These are phyloP conservation scores for Pleomassaria siparia DNA, from an alignment of 2,329 filamentous ascomycete species.

Conservation along the genomic window DNA sequence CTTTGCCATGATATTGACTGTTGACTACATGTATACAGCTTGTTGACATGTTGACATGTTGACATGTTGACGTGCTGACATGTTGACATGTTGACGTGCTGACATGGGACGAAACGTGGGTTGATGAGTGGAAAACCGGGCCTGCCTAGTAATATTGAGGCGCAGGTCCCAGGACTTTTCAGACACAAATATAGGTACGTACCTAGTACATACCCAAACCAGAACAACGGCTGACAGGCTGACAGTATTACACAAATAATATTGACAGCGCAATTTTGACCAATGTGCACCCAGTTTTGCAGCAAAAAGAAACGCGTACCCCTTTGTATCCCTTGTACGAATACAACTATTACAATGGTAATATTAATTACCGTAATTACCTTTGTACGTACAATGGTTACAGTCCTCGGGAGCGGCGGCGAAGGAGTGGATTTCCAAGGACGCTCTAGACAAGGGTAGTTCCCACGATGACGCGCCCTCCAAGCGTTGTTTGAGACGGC, in stretches of 20 bases:
- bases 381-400: no score
- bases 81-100: not conserved
- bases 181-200: not conserved
- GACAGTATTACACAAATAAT: not conserved
- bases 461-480: constrained; percentile 1
- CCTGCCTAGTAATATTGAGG: not conserved
- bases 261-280: not conserved
- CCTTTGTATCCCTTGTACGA: no score
- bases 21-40: no score
- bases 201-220: not conserved
- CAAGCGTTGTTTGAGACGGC: not conserved
- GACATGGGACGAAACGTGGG: not conserved
- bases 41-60: no score
- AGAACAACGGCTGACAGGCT: not conserved
- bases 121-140: not conserved
- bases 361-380: no score
- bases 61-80: not conserved
- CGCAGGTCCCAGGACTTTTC: constrained; percentile 1
- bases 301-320: not conserved
- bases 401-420: no score
- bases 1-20: no score
- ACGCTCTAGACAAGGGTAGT: not conserved
- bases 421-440: not conserved
- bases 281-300: not conserved
- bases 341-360: no score